Evolutionary conservation across 2,329 filamentous ascomycete species (phyloP).

Genomic region (Penicillium concentricum): DNA sequence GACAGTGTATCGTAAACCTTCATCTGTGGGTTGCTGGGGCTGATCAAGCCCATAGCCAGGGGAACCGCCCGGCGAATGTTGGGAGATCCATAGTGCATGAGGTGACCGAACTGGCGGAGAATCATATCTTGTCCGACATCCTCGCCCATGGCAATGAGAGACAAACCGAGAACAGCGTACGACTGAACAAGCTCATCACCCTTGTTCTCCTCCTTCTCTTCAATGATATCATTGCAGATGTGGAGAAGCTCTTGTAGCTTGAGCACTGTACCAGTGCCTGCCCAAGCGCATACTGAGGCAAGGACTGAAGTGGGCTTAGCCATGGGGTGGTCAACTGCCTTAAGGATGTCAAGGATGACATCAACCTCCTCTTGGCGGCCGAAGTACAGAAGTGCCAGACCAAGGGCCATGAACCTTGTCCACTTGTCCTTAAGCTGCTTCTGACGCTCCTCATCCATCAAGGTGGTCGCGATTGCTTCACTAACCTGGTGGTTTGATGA

Average conservation of each 20-base stretch:
- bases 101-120: constrained; percentile 89
- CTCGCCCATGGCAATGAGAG: constrained; percentile 95
- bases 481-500: constrained; percentile 88
- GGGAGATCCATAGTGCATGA: constrained; percentile 98
- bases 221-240: constrained; percentile 96
- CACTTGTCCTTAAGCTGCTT: constrained; percentile 95
- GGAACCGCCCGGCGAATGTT: constrained; percentile 97
- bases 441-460: constrained; percentile 90
- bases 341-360: constrained; percentile 92
- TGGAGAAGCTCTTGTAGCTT: constrained; percentile 97
- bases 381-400: constrained; percentile 90
- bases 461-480: constrained; percentile 84
- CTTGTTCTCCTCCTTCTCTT: constrained; percentile 91
- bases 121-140: constrained; percentile 99
- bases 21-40: constrained; percentile 98
- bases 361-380: constrained; percentile 98
- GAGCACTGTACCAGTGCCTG: constrained; percentile 91
- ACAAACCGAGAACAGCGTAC: constrained; percentile 92
- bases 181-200: constrained; percentile 93
- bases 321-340: constrained; percentile 96
- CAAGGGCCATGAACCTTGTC: constrained; percentile 94
- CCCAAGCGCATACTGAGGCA: constrained; percentile 96
- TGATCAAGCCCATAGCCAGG: constrained; percentile 92
- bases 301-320: constrained; percentile 92
- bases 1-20: constrained; percentile 99